These are phyloP conservation scores for Pyrenophora teres DNA, from an alignment of 2,329 filamentous ascomycete species.

Conservation along the genomic window DNA sequence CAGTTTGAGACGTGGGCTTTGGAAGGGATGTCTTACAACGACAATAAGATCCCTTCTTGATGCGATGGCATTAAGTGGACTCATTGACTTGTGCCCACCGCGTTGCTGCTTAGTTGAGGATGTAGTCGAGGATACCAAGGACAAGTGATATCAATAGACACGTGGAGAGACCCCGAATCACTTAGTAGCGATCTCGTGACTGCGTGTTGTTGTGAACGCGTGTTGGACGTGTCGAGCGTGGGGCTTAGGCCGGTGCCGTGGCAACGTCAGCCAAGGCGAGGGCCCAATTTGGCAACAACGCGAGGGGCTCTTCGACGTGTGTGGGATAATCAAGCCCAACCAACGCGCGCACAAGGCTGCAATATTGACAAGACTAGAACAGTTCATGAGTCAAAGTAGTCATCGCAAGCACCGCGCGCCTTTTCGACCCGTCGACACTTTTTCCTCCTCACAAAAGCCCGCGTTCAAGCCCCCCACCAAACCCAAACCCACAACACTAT, in stretches of 20 bases:
- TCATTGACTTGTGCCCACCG: too few species aligned
- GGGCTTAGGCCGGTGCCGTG: slow-evolving; percentile 4
- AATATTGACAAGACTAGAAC: neutral
- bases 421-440: slow-evolving; percentile 42
- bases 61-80: too few species aligned
- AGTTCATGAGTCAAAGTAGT: slow-evolving; percentile 31
- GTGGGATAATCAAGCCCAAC: neutral
- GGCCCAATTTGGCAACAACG: slow-evolving; percentile 8
- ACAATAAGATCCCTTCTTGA: too few species aligned
- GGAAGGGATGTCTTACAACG: too few species aligned
- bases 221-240: slow-evolving; percentile 7
- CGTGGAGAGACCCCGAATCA: neutral
- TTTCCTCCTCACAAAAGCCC: slow-evolving; percentile 42
- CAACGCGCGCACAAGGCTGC: neutral
- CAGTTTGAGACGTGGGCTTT: too few species aligned
- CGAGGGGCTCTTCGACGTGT: slow-evolving; percentile 6
- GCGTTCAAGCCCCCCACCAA: slow-evolving; percentile 21
- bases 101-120: too few species aligned
- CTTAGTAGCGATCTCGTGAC: slow-evolving; percentile 6
- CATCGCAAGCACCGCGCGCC: slow-evolving; percentile 38
- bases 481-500: neutral
- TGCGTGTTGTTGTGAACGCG: slow-evolving; percentile 12
- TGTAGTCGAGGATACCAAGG: neutral
- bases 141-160: neutral
- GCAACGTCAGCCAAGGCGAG: slow-evolving; percentile 12